Evolutionary conservation across 345 rosid genomes (phyloP).

Genomic region (Camelina sativa): DNA sequence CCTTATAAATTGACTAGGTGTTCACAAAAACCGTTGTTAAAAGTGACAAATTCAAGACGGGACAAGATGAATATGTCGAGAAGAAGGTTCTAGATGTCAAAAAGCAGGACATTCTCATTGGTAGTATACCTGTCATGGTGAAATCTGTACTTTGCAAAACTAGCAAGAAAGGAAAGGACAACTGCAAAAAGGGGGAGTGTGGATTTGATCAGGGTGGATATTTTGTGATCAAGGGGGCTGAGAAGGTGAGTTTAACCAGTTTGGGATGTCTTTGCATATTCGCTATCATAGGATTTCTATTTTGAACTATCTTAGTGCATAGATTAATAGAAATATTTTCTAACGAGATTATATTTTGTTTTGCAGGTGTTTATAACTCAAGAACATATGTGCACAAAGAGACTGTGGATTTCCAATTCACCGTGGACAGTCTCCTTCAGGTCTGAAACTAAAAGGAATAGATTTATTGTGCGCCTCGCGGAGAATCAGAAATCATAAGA

Average conservation of each 20-base stretch:
- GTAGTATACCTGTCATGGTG: slow-evolving; percentile 93
- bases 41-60: slow-evolving; percentile 88
- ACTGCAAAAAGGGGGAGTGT: slow-evolving; percentile 59
- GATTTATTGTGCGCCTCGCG: slow-evolving; percentile 60
- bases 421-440: slow-evolving; percentile 76
- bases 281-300: slow-evolving; percentile 2
- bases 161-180: slow-evolving; percentile 50
- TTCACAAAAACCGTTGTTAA: slow-evolving; percentile 51
- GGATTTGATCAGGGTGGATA: slow-evolving; percentile 93
- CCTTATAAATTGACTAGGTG: slow-evolving; percentile 53
- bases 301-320: slow-evolving; percentile 23
- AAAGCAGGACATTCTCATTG: slow-evolving; percentile 58
- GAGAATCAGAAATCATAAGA: slow-evolving; percentile 54
- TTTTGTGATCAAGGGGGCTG: slow-evolving; percentile 90
- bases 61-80: slow-evolving; percentile 57
- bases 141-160: slow-evolving; percentile 80
- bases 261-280: slow-evolving; percentile 2
- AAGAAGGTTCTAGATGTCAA: slow-evolving; percentile 48
- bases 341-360: slow-evolving; percentile 32
- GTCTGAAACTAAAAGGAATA: slow-evolving; percentile 69
- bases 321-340: slow-evolving; percentile 19
- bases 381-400: slow-evolving; percentile 77
- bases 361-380: slow-evolving; percentile 85
- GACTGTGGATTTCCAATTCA: slow-evolving; percentile 71
- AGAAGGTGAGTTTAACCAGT: slow-evolving; percentile 61